Percentiles rank a stretch among this genome's conserved stretches.
phyloP scores from a whole-genome alignment of 1,284 basidiomycete species.

The Ganoderma meredithae region DNA sequence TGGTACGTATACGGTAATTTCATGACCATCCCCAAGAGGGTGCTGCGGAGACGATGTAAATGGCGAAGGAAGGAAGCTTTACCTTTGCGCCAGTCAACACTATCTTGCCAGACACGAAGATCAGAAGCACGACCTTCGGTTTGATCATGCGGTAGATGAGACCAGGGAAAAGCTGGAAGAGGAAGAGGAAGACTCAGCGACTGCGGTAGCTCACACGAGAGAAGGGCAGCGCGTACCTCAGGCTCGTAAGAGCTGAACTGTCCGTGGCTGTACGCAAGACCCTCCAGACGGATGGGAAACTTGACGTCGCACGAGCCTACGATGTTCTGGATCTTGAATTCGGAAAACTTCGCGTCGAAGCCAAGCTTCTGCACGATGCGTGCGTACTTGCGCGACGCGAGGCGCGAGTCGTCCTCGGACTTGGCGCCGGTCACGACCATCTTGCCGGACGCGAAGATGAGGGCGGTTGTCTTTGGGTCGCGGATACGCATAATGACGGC shows the following conservation, averaged over 20 bases:
- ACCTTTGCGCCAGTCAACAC: conserved; percentile 99
- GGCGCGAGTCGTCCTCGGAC: conserved; percentile 96
- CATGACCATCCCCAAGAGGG: conserved; percentile 19
- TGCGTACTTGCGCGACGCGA: conserved; percentile 98
- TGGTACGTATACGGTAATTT: conserved; percentile 18
- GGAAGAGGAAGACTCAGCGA: conserved; percentile 20
- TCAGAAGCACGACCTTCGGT: conserved; percentile 97
- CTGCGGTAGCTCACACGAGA: background rate
- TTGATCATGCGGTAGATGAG: conserved; percentile 99
- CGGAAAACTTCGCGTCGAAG: conserved; percentile 99
- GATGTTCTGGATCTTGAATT: conserved; percentile 99
- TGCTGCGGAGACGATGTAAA: conserved; percentile 16
- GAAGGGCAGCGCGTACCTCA: conserved; percentile 73
- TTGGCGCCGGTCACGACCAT: conserved; percentile 99
- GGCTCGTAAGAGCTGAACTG: conserved; percentile 98
- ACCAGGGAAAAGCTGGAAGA: conserved; percentile 90
- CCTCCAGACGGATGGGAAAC: conserved; percentile 98
- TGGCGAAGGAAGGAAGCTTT: conserved; percentile 39
- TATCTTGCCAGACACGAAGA: conserved; percentile 99
- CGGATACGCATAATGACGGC: conserved; percentile 99
- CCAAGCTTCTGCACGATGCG: conserved; percentile 99
- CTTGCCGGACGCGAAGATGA: conserved; percentile 99
- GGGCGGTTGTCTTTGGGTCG: conserved; percentile 98
- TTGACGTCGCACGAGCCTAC: conserved; percentile 99
- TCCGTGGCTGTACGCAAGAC: conserved; percentile 97